These are phyloP conservation scores for Citrullus colocynthis DNA, from an alignment of 306 rosid species.

Conservation along the genomic window DNA sequence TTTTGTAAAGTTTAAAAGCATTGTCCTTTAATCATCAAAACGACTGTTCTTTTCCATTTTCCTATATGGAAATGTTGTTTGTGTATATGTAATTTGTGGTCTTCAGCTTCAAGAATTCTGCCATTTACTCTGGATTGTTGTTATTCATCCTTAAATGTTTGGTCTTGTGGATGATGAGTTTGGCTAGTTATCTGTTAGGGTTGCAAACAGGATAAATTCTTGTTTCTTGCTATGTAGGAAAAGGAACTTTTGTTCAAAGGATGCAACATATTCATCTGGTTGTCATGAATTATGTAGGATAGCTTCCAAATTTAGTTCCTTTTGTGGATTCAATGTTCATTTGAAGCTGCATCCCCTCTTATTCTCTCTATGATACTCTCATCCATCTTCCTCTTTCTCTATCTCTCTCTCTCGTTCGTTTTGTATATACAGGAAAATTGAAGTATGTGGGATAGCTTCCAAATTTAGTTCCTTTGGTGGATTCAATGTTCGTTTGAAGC, in stretches of 20 bases:
- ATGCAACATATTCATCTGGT: neutral
- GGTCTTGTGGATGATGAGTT: neutral
- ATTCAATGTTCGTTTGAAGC: neutral
- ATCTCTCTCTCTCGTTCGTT: neutral
- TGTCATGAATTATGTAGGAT: neutral
- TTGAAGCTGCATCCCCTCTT: neutral
- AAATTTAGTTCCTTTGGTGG: neutral
- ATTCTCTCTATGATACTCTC: neutral
- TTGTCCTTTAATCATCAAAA: neutral
- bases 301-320: neutral
- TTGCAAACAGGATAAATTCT: neutral
- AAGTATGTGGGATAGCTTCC: neutral
- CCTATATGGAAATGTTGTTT: neutral
- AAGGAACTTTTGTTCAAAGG: neutral
- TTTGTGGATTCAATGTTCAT: neutral
- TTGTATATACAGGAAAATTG: constrained; percentile 21
- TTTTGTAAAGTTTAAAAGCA: neutral
- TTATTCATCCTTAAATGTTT: neutral
- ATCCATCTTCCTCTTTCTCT: neutral
- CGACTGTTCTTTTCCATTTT: neutral
- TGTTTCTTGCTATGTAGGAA: neutral
- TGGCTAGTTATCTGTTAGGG: neutral
- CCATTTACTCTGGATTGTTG: neutral
- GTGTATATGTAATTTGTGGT: neutral
- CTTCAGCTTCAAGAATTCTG: neutral